Percentiles rank a stretch among this genome's conserved stretches.
Evolutionary conservation across 176 grass and related monocot species (phyloP).

Genomic region (Aechmea fasciata): DNA sequence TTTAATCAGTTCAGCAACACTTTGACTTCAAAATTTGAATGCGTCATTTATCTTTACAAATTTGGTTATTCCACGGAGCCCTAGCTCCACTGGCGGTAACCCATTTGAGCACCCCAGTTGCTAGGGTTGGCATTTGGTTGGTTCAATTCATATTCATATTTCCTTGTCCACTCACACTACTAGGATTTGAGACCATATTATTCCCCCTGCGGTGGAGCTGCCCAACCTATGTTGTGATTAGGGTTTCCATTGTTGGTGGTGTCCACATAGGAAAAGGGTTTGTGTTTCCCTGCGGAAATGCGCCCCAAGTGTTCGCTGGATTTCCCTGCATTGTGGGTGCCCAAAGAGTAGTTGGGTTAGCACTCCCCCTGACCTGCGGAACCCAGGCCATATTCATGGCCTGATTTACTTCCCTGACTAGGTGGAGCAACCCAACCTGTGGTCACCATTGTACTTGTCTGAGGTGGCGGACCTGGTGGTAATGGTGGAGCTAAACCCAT

Average conservation of each 20-base stretch:
- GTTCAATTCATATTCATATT: constrained; percentile 45
- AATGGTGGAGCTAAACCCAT: constrained; percentile 48
- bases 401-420: constrained; percentile 50
- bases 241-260: constrained; percentile 29
- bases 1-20: too few species aligned
- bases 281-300: constrained; percentile 41
- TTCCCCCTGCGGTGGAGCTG: constrained; percentile 43
- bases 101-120: constrained; percentile 41
- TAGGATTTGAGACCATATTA: constrained; percentile 24
- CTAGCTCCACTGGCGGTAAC: constrained; percentile 18
- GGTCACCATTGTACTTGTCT: constrained; percentile 40
- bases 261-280: constrained; percentile 60
- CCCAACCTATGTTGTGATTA: constrained; percentile 42
- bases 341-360: constrained; percentile 25
- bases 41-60: too few species aligned
- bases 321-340: constrained; percentile 31
- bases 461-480: constrained; percentile 7
- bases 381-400: constrained; percentile 36
- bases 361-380: constrained; percentile 34
- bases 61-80: too few species aligned
- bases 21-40: too few species aligned
- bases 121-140: constrained; percentile 28
- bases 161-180: constrained; percentile 37
- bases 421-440: constrained; percentile 42
- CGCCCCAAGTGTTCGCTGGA: constrained; percentile 49